Evolutionary conservation across 2,329 filamentous ascomycete genomes (phyloP).

Genomic region (Stagonosporopsis tanaceti): DNA sequence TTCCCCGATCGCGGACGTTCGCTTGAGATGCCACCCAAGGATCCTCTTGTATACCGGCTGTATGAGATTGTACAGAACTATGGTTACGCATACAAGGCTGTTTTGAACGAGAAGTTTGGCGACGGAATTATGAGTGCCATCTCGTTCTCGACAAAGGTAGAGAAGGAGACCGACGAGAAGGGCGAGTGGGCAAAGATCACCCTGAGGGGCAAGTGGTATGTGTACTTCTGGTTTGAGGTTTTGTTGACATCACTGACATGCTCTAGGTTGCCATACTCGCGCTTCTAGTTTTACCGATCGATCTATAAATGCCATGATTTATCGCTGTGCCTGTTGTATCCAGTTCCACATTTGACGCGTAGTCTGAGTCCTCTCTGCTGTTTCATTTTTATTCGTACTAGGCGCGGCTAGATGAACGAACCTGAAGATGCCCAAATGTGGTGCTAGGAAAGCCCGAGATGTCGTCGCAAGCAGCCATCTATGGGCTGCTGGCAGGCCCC

Average conservation of each 20-base stretch:
- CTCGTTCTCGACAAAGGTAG: conserved; percentile 86
- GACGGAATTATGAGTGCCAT: conserved; percentile 96
- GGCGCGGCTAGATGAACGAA: too few species aligned
- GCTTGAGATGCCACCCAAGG: conserved; percentile 82
- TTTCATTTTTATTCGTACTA: neutral
- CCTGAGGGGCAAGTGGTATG: conserved; percentile 81
- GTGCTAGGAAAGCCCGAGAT: too few species aligned
- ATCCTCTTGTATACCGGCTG: conserved; percentile 87
- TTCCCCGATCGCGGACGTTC: conserved; percentile 83
- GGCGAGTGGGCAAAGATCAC: conserved; percentile 89
- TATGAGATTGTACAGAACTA: conserved; percentile 98
- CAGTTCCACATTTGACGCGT: neutral
- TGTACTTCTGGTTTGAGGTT: neutral
- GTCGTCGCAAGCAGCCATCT: neutral
- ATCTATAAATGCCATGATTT: neutral
- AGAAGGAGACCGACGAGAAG: conserved; percentile 89
- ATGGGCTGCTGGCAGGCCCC: neutral
- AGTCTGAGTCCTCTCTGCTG: neutral
- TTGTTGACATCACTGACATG: conserved; percentile 20
- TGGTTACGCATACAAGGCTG: conserved; percentile 93
- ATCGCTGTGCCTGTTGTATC: neutral
- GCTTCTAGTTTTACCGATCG: conserved; percentile 49
- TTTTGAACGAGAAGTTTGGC: conserved; percentile 87
- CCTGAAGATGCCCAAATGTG: too few species aligned
- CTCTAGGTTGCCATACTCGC: conserved; percentile 58